phyloP scores from a whole-genome alignment of 2,329 filamentous ascomycete species.

The Geosmithia flava region DNA sequence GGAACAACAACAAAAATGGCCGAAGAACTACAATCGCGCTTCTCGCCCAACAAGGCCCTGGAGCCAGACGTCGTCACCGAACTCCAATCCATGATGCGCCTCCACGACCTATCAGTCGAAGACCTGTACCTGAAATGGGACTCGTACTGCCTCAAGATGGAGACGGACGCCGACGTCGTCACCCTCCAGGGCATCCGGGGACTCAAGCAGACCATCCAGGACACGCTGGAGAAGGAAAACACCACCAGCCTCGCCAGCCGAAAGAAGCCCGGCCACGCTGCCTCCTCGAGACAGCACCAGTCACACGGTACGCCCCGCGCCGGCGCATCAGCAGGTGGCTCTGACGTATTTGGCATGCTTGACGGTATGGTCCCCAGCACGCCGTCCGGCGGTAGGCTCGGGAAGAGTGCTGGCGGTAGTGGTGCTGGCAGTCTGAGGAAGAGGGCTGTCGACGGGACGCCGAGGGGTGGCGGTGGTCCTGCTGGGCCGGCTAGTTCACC shows the following conservation, averaged over 20 bases:
- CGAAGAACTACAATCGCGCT: slow-evolving; percentile 19
- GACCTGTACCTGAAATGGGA: slow-evolving; percentile 99
- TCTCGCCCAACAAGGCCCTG: slow-evolving; percentile 34
- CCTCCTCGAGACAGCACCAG: slow-evolving; percentile 44
- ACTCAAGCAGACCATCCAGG: slow-evolving; percentile 80
- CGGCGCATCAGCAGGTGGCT: background rate
- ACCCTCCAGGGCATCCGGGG: slow-evolving; percentile 59
- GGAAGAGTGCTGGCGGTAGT: slow-evolving; percentile 12
- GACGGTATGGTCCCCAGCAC: slow-evolving; percentile 59
- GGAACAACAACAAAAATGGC: background rate
- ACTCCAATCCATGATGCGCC: slow-evolving; percentile 71
- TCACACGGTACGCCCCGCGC: slow-evolving; percentile 26
- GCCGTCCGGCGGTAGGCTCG: slow-evolving; percentile 32
- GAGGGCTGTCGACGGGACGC: slow-evolving; percentile 13
- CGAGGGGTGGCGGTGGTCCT: slow-evolving; percentile 9
- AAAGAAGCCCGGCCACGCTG: slow-evolving; percentile 20
- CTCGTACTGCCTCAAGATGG: slow-evolving; percentile 92
- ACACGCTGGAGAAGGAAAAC: slow-evolving; percentile 65
- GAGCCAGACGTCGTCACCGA: slow-evolving; percentile 69
- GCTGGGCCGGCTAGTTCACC: slow-evolving; percentile 17
- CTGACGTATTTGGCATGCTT: slow-evolving; percentile 75
- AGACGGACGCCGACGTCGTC: slow-evolving; percentile 57
- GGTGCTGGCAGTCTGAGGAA: slow-evolving; percentile 17
- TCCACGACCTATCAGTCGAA: slow-evolving; percentile 70
- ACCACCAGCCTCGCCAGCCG: slow-evolving; percentile 34